Base-by-base conservation (phyloP, 345 rosid species). In the Geranium rotundifolium region DNA sequence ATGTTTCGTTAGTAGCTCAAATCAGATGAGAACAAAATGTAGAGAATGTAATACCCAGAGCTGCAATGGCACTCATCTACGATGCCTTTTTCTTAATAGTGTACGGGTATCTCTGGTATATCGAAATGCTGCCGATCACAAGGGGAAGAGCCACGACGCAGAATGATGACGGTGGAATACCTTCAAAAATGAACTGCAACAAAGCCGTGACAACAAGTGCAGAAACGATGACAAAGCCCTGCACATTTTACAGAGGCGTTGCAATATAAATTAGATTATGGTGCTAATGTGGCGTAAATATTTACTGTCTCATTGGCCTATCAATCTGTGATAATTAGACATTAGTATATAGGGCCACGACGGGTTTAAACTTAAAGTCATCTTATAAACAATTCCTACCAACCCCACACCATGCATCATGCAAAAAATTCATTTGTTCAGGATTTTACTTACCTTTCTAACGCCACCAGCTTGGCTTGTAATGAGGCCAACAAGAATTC, bases 381-480 rank as follows among this genome's bases (percentile, higher is more conserved):
- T 46, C 52, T 46, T 10, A 34, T 34, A 34, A 46, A 10, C 8
- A 14, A 2, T 46, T 14, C 14, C 52, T 7, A 14, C 14, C 12
- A 46, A 3, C 3, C 52, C 12, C 52, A 46, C 14, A 46, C 52
- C 15, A 14, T 6, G 52, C 52, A 34, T 5, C 52, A 14, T 34
- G 10, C 41, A 46, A 46, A 46, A 46, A 46, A 46, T 7, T 54
- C 17, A 19, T 55, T 19, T n/a, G 13, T 46, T 59, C 29, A n/a
- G 59, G 9, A 57, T 46, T 18, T 54, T 15, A 60, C 19, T 64
- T 81, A 82, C 99, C 99, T 93, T 93, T 77, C 91, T 82, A 67
- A 93, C 96, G 31, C 99, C 99, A 72, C 99, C 97, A 5, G 97
- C 99, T 59, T 82, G 73, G 81, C 90, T 90, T 67, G 99, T 93